A percentile compares a stretch with the other conserved stretches of the same genome.
Evolutionary conservation across 2,329 filamentous ascomycete species (phyloP).

Genomic region (Geosmithia flava): DNA sequence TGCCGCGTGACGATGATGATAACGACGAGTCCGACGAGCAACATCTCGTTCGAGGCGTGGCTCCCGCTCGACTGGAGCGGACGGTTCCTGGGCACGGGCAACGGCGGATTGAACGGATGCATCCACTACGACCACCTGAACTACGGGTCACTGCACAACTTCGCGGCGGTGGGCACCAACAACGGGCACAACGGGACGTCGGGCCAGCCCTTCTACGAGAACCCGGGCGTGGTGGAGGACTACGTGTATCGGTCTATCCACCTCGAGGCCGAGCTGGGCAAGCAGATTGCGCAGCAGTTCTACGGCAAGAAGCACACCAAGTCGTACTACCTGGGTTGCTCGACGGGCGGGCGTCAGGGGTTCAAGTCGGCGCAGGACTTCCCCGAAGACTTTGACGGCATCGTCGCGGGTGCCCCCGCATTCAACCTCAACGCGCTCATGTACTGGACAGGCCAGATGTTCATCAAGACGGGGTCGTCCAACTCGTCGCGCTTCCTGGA

Average conservation of each 20-base stretch:
- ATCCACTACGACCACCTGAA: slow-evolving; percentile 33
- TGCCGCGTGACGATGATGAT: slow-evolving; percentile 8
- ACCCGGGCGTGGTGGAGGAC: slow-evolving; percentile 21
- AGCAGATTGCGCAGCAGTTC: slow-evolving; percentile 30
- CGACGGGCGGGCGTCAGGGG: slow-evolving; percentile 46
- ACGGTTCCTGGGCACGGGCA: slow-evolving; percentile 33
- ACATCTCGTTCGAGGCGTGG: slow-evolving; percentile 33
- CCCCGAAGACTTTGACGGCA: slow-evolving; percentile 44
- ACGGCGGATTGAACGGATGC: slow-evolving; percentile 35
- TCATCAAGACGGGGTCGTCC: slow-evolving; percentile 24
- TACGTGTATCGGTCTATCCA: slow-evolving; percentile 26
- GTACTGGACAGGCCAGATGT: slow-evolving; percentile 25
- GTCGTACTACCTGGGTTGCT: slow-evolving; percentile 46
- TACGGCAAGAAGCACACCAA: slow-evolving; percentile 26
- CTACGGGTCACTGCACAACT: slow-evolving; percentile 28
- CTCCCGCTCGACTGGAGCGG: slow-evolving; percentile 29
- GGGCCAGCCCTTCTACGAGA: slow-evolving; percentile 16
- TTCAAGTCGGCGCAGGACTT: slow-evolving; percentile 38
- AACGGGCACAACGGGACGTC: slow-evolving; percentile 35
- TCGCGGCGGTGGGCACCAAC: slow-evolving; percentile 34
- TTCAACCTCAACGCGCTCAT: slow-evolving; percentile 20
- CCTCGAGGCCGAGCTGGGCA: slow-evolving; percentile 33
- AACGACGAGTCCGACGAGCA: slow-evolving; percentile 21
- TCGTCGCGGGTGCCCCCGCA: slow-evolving; percentile 36
- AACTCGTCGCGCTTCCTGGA: slow-evolving; percentile 12